Conservation (phyloP, 2,329 filamentous ascomycete genomes). For the Gliomastix tumulicola region DNA sequence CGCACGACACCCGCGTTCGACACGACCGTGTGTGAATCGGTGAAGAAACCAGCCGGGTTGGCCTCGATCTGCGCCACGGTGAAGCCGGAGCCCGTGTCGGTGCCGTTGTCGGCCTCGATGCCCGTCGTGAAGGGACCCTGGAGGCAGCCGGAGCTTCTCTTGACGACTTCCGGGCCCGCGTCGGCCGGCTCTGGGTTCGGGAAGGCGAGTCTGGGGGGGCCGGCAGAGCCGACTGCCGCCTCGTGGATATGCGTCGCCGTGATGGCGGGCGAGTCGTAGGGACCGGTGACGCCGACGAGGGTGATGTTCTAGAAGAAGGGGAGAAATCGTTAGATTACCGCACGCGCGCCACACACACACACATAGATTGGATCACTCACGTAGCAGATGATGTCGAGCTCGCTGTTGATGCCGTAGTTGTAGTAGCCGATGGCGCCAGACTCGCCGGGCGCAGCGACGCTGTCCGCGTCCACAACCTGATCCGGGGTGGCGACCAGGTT, state of each 20-base stretch:
- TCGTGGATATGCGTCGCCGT: slow-evolving; percentile 53
- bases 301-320: no score
- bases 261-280: slow-evolving; percentile 40
- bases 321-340: no score
- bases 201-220: slow-evolving; percentile 43
- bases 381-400: slow-evolving; percentile 33
- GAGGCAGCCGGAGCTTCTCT: slow-evolving; percentile 30
- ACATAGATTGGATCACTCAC: no score
- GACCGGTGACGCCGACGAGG: slow-evolving; percentile 37
- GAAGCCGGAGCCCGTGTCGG: slow-evolving; percentile 33
- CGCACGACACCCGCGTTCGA: slow-evolving; percentile 43
- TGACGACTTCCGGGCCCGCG: slow-evolving; percentile 23
- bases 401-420: slow-evolving; percentile 45
- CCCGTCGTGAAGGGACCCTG: slow-evolving; percentile 26
- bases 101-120: slow-evolving; percentile 14
- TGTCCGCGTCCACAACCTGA: slow-evolving; percentile 37
- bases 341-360: no score
- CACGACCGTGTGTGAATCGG: slow-evolving; percentile 42
- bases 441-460: slow-evolving; percentile 28
- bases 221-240: slow-evolving; percentile 32
- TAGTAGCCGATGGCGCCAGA: slow-evolving; percentile 37
- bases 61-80: slow-evolving; percentile 40
- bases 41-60: slow-evolving; percentile 42
- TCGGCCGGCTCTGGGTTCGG: slow-evolving; percentile 33
- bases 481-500: slow-evolving; percentile 38